Percentiles rank a stretch among this genome's conserved stretches.
Evolutionary conservation across 2,329 filamentous ascomycete species (phyloP).

Genomic region (Aspergillus cejpii): DNA sequence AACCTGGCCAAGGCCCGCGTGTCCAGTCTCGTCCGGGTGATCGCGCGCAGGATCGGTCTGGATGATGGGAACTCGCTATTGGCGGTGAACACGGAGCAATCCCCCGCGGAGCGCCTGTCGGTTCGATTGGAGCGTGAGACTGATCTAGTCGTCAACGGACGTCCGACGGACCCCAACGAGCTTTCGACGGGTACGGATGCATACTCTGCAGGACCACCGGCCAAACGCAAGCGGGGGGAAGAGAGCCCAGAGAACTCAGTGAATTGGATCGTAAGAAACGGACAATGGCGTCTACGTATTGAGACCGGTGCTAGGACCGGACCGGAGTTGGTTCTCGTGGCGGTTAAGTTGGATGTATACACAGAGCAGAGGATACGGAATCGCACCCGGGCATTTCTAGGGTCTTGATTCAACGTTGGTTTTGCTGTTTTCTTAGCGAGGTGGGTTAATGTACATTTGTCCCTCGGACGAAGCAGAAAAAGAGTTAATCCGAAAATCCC

Average conservation of each 20-base stretch:
- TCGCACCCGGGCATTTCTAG: conserved; percentile 56
- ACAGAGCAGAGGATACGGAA: conserved; percentile 63
- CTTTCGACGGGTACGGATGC: conserved; percentile 9
- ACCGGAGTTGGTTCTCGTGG: conserved; percentile 65
- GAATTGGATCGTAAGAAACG: conserved; percentile 58
- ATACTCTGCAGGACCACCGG: neutral
- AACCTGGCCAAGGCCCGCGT: conserved; percentile 64
- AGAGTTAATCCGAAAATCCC: conserved; percentile 41
- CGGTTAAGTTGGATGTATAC: conserved; percentile 68
- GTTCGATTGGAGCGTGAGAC: conserved; percentile 53
- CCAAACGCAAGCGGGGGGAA: conserved; percentile 13
- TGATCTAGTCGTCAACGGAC: conserved; percentile 39
- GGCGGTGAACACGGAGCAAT: neutral
- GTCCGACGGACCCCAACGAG: conserved; percentile 16
- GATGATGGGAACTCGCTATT: neutral
- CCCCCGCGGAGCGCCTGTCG: conserved; percentile 55
- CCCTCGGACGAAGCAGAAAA: too few species aligned
- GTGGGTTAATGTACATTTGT: neutral
- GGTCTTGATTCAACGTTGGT: conserved; percentile 1
- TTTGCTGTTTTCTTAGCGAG: neutral
- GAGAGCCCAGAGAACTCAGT: conserved; percentile 22
- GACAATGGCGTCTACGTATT: conserved; percentile 66
- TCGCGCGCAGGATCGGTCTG: conserved; percentile 73
- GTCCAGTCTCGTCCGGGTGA: conserved; percentile 66
- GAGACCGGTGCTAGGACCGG: conserved; percentile 45